Conservation (phyloP, 2,329 filamentous ascomycete genomes). For the Pezicula neosporulosa region DNA sequence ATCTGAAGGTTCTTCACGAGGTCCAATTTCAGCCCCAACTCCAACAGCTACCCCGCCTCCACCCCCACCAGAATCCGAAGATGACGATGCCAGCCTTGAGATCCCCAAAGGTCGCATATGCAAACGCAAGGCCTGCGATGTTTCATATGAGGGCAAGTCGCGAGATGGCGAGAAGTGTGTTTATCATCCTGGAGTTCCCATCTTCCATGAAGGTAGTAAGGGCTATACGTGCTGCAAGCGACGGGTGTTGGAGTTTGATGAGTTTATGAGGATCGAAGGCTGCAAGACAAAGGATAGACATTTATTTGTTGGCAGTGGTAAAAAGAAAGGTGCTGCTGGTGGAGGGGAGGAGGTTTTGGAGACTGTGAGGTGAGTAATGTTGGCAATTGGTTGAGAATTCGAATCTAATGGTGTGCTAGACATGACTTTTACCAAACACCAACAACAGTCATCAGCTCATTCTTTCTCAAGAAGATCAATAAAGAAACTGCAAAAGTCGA, state of each 20-base stretch:
- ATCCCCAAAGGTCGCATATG: conserved; percentile 75
- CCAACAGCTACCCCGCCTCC: conserved; percentile 44
- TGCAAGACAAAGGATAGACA: conserved; percentile 81
- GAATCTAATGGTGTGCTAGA: conserved; percentile 35
- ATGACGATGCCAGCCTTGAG: conserved; percentile 73
- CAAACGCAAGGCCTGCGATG: conserved; percentile 72
- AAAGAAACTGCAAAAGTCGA: conserved; percentile 71
- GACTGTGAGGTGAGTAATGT: conserved; percentile 62
- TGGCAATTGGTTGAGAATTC: conserved; percentile 1
- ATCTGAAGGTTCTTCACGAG: conserved; percentile 36
- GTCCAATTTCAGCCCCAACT: conserved; percentile 40
- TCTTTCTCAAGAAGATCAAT: conserved; percentile 97
- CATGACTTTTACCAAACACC: conserved; percentile 95
- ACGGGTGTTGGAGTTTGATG: conserved; percentile 91
- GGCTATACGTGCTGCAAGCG: conserved; percentile 97
- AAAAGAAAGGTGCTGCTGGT: conserved; percentile 51
- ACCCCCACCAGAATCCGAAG: conserved; percentile 73
- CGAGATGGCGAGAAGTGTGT: conserved; percentile 75
- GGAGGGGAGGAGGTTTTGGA: conserved; percentile 72
- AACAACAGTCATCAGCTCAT: conserved; percentile 78
- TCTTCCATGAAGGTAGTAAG: conserved; percentile 98
- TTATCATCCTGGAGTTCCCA: conserved; percentile 83
- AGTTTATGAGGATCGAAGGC: conserved; percentile 94
- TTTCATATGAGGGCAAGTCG: conserved; percentile 55
- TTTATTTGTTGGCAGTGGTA: conserved; percentile 77